These are phyloP conservation scores for Caryopteris hybrid DNA, from an alignment of 305 asterid species.

Conservation along the genomic window DNA sequence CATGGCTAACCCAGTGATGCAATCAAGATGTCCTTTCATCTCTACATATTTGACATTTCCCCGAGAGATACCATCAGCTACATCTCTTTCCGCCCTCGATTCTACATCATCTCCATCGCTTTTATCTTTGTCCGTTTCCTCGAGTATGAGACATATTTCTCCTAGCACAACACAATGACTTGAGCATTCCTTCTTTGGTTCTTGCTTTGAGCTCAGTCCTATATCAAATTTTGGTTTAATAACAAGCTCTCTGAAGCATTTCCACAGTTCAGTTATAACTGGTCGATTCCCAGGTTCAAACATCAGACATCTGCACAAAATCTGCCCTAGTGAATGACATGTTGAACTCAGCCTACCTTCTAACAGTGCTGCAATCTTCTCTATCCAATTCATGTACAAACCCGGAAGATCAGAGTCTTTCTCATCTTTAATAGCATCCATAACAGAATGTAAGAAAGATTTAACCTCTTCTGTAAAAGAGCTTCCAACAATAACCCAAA, in stretches of 20 bases:
- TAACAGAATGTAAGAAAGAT: conserved; percentile 29
- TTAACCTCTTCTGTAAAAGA: conserved; percentile 43
- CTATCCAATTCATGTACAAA: conserved; percentile 50
- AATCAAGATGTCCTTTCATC: conserved; percentile 75
- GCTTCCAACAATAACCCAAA: conserved; percentile 51
- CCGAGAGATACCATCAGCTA: conserved; percentile 44
- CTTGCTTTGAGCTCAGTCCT: conserved; percentile 23
- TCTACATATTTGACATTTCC: conserved; percentile 55
- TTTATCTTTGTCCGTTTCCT: conserved; percentile 30
- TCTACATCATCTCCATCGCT: conserved; percentile 21
- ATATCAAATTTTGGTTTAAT: conserved; percentile 39
- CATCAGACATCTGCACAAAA: conserved; percentile 53
- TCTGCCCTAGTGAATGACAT: conserved; percentile 30
- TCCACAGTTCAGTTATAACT: conserved; percentile 56
- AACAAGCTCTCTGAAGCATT: conserved; percentile 45
- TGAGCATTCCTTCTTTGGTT: conserved; percentile 19
- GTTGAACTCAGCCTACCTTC: conserved; percentile 39
- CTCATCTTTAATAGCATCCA: conserved; percentile 29
- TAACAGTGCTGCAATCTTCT: conserved; percentile 36
- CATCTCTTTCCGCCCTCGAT: conserved; percentile 30
- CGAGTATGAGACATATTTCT: conserved; percentile 31
- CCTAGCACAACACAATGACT: conserved; percentile 42
- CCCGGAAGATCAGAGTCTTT: conserved; percentile 28
- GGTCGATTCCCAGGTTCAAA: conserved; percentile 63
- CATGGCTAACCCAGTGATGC: conserved; percentile 65